phyloP scores from a whole-genome alignment of 2,329 filamentous ascomycete species.

The Fusarium sulawesiense region DNA sequence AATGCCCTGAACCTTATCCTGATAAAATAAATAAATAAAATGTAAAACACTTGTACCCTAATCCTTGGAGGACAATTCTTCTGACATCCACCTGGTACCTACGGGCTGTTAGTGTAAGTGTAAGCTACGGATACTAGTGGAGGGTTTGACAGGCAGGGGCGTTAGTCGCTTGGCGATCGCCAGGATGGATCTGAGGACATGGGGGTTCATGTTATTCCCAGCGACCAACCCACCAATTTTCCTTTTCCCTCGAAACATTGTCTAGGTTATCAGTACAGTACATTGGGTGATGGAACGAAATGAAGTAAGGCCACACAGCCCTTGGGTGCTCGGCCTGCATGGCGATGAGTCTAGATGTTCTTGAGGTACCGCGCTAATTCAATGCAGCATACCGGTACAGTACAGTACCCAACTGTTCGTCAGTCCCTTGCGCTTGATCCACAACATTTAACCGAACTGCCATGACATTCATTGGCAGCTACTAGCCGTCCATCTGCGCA shows the following conservation, averaged over 20 bases:
- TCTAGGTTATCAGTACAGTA: not conserved
- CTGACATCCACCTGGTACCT: too few relatives aligned
- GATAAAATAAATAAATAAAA: too few relatives aligned
- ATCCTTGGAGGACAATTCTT: too few relatives aligned
- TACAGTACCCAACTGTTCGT: not conserved
- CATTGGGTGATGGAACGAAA: not conserved
- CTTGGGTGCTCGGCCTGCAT: too few relatives aligned
- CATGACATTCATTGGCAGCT: not conserved
- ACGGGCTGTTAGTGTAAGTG: not conserved
- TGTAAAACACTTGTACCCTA: too few relatives aligned
- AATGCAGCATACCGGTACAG: not conserved
- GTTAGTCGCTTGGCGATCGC: conserved; percentile 18
- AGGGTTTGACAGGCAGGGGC: not conserved
- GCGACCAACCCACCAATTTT: not conserved
- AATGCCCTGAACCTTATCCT: too few relatives aligned
- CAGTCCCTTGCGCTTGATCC: not conserved
- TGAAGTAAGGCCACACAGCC: not conserved
- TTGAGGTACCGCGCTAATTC: not conserved
- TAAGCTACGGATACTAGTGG: not conserved
- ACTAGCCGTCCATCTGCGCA: not conserved
- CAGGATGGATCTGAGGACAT: not conserved
- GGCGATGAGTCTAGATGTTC: not conserved
- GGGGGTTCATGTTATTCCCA: not conserved
- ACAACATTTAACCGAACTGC: not conserved
- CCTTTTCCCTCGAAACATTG: not conserved